phyloP scores from a whole-genome alignment of 2,329 filamentous ascomycete species.

The Trichoderma pleuroti region DNA sequence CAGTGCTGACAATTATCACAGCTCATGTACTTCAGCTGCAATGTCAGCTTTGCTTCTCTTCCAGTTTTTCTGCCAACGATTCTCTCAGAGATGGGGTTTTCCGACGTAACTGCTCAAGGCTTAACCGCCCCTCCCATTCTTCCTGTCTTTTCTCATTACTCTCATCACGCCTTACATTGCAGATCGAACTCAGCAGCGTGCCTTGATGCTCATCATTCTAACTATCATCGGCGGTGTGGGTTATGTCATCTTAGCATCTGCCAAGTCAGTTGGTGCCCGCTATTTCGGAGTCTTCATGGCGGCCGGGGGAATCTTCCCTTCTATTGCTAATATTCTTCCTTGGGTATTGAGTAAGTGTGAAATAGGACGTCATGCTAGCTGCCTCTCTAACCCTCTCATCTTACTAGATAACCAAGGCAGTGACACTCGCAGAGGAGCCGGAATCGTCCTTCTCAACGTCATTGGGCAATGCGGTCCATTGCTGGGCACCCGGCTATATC shows the following conservation, averaged over 20 bases:
- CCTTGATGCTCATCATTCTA: conserved; percentile 31
- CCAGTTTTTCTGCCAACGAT: conserved; percentile 43
- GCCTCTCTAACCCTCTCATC: background rate
- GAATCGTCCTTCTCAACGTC: conserved; percentile 71
- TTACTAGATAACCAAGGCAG: conserved; percentile 65
- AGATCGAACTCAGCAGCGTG: conserved; percentile 36
- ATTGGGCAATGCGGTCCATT: conserved; percentile 72
- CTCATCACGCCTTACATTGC: conserved; percentile 32
- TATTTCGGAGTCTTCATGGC: conserved; percentile 40
- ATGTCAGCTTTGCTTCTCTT: conserved; percentile 37
- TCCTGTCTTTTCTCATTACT: conserved; percentile 36
- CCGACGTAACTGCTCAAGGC: conserved; percentile 38
- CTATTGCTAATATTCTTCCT: conserved; percentile 24
- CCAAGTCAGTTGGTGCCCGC: conserved; percentile 28
- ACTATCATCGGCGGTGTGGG: conserved; percentile 29
- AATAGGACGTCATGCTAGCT: too few species aligned
- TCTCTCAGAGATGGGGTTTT: conserved; percentile 39
- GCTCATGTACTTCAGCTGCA: conserved; percentile 39
- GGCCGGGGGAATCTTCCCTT: conserved; percentile 32
- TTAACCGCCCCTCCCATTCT: conserved; percentile 41
- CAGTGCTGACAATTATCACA: conserved; percentile 29
- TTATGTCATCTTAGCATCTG: conserved; percentile 29
- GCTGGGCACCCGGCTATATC: conserved; percentile 59
- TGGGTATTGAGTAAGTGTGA: conserved; percentile 22
- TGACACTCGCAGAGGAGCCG: conserved; percentile 63